A percentile compares a stretch with the other conserved stretches of the same genome.
These are phyloP conservation scores for Inga leiocalycina DNA, from an alignment of 306 rosid species.

Conservation along the genomic window DNA sequence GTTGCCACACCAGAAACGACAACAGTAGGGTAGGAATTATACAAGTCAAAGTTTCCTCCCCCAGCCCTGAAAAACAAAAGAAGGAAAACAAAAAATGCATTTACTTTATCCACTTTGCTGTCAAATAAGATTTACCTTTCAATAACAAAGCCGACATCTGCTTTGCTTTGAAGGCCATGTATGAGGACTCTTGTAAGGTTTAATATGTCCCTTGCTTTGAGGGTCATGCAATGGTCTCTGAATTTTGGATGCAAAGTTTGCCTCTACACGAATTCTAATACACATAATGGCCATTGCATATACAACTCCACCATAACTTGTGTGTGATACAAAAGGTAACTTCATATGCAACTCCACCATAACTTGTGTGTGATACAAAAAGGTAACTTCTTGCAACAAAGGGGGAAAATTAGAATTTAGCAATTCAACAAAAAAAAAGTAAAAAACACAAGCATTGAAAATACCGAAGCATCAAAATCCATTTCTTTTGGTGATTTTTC, in stretches of 20 bases:
- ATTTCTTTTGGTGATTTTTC: conserved; percentile 87
- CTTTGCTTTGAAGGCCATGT: conserved; percentile 89
- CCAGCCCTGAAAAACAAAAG: not conserved
- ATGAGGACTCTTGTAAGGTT: conserved; percentile 88
- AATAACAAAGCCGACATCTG: conserved; percentile 74
- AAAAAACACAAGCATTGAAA: not conserved
- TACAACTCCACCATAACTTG: conserved; percentile 90
- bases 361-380: conserved; percentile 88
- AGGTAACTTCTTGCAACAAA: conserved; percentile 68
- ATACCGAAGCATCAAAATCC: conserved; percentile 79
- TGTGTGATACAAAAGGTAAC: conserved; percentile 89
- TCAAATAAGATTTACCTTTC: conserved; percentile 56
- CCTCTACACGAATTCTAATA: conserved; percentile 62
- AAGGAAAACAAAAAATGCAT: no score
- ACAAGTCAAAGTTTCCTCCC: not conserved
- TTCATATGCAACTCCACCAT: conserved; percentile 88
- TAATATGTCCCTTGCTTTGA: conserved; percentile 65
- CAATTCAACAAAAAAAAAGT: not conserved
- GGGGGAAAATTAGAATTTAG: not conserved
- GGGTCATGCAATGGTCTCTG: conserved; percentile 46
- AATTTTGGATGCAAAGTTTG: conserved; percentile 47
- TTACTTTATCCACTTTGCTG: not conserved
- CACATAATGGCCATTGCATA: conserved; percentile 86
- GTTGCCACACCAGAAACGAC: not conserved
- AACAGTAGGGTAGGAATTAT: not conserved